A percentile compares a stretch with the other conserved stretches of the same genome.
phyloP scores from a whole-genome alignment of 1,139 yeast genomes.

The Pichia norvegensis region DNA sequence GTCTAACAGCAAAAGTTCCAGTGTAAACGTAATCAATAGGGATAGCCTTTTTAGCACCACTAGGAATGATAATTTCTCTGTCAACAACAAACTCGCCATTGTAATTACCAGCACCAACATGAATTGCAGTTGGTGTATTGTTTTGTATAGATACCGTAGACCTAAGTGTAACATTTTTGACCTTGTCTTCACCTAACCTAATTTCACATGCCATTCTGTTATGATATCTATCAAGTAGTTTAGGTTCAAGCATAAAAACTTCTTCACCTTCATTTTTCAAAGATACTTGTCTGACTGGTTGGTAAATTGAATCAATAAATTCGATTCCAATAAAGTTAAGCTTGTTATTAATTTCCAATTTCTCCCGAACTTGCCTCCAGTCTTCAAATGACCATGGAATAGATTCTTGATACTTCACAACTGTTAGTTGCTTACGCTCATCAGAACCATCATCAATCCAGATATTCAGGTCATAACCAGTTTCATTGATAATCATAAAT shows the following conservation, averaged over 20 bases:
- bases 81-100: slow-evolving; percentile 25
- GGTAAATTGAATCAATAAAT: slow-evolving; percentile 48
- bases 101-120: slow-evolving; percentile 33
- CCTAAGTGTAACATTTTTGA: slow-evolving; percentile 65
- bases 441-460: slow-evolving; percentile 51
- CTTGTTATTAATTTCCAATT: slow-evolving; percentile 57
- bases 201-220: slow-evolving; percentile 71
- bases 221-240: slow-evolving; percentile 42
- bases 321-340: slow-evolving; percentile 55
- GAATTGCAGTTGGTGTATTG: slow-evolving; percentile 56
- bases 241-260: slow-evolving; percentile 59
- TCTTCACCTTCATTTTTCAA: slow-evolving; percentile 84
- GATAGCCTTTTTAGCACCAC: slow-evolving; percentile 53
- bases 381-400: slow-evolving; percentile 92
- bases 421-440: slow-evolving; percentile 25
- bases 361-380: slow-evolving; percentile 82
- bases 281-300: slow-evolving; percentile 47
- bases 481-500: slow-evolving; percentile 70
- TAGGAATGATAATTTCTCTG: slow-evolving; percentile 34
- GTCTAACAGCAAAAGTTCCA: slow-evolving; percentile 53
- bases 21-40: slow-evolving; percentile 67
- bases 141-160: slow-evolving; percentile 71
- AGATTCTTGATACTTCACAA: slow-evolving; percentile 42
- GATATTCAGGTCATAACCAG: slow-evolving; percentile 70
- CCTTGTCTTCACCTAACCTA: slow-evolving; percentile 61